These are phyloP conservation scores for Aegilops umbellulata DNA, from an alignment of 176 grass and related monocot species.

Conservation along the genomic window DNA sequence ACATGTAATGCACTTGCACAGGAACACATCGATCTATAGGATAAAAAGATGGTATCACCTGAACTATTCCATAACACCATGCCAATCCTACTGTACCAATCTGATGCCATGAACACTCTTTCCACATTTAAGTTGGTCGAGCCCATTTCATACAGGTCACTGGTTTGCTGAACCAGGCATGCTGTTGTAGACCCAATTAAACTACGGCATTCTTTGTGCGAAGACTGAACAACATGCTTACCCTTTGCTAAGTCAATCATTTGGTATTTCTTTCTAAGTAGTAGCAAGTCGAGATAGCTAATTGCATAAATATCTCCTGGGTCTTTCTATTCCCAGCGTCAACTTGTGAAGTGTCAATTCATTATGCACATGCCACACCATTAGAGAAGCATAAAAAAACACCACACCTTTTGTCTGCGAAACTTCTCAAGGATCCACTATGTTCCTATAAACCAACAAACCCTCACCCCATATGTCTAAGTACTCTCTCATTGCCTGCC, in stretches of 20 bases:
- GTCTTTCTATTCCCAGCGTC: background rate
- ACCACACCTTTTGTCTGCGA: background rate
- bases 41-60: background rate
- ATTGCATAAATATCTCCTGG: background rate
- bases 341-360: background rate
- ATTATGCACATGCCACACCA: background rate
- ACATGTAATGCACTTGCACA: background rate
- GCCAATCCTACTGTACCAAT: background rate
- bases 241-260: background rate
- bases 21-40: background rate
- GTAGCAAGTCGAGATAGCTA: background rate
- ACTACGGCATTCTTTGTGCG: too few species aligned
- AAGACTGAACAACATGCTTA: too few species aligned
- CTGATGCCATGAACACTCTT: background rate
- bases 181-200: background rate
- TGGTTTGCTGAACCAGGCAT: background rate
- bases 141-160: background rate
- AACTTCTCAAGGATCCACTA: background rate
- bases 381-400: background rate
- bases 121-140: background rate
- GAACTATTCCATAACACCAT: background rate
- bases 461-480: too few species aligned
- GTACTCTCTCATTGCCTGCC: background rate
- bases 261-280: background rate
- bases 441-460: background rate